These are phyloP conservation scores for Malassezia yamatoensis DNA, from an alignment of 1,284 basidiomycete genomes.

Conservation along the genomic window DNA sequence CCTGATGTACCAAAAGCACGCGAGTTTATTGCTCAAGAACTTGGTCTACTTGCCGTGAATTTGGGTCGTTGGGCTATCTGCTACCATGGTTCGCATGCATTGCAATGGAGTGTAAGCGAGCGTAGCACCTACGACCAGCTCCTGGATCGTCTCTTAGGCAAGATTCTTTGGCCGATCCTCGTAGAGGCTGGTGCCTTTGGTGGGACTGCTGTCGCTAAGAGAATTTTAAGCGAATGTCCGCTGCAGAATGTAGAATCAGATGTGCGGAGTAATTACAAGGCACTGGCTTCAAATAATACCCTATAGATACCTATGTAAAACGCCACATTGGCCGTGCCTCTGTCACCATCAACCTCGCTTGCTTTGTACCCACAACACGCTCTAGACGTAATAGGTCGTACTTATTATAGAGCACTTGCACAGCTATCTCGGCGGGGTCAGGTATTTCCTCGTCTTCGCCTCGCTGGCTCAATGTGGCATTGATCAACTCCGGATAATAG, in stretches of 20 bases:
- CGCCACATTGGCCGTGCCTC: slow-evolving; percentile 29
- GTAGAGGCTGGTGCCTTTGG: background rate
- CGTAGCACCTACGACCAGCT: background rate
- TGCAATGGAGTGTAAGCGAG: slow-evolving; percentile 7
- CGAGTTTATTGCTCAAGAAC: background rate
- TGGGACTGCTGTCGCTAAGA: background rate
- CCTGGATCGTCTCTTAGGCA: background rate
- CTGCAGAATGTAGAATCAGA: background rate
- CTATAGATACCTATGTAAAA: slow-evolving; percentile 25
- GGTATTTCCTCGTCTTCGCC: slow-evolving; percentile 23
- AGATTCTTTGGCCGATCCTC: background rate
- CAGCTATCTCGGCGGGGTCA: slow-evolving; percentile 60
- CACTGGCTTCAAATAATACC: background rate
- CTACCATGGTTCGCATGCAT: slow-evolving; percentile 9
- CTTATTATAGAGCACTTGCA: slow-evolving; percentile 63
- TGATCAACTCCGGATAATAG: slow-evolving; percentile 80
- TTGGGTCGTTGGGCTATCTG: slow-evolving; percentile 8
- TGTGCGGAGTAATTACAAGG: background rate
- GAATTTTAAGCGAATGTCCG: background rate
- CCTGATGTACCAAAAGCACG: slow-evolving; percentile 5
- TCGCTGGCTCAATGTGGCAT: slow-evolving; percentile 64
- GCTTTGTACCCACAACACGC: slow-evolving; percentile 56
- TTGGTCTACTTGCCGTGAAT: background rate
- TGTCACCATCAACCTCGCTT: slow-evolving; percentile 33
- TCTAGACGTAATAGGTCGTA: slow-evolving; percentile 80